These are phyloP conservation scores for Hanseniaspora clermontiae DNA, from an alignment of 805 yeast genomes.

Conservation along the genomic window DNA sequence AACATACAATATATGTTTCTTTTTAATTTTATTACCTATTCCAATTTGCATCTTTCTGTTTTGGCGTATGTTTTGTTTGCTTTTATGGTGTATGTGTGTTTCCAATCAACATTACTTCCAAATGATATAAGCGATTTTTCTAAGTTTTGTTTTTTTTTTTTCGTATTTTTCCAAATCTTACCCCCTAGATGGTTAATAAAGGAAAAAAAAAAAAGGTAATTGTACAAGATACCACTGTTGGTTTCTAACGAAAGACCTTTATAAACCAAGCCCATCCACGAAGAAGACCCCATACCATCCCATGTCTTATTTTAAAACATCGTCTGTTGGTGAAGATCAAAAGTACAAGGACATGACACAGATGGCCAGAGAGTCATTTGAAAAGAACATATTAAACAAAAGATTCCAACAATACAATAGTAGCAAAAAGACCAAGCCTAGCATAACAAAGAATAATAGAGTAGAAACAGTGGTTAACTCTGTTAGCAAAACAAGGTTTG, in stretches of 20 bases:
- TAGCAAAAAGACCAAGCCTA: not conserved
- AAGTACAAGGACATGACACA: conserved; percentile 9
- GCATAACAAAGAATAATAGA: not conserved
- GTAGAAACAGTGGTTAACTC: not conserved
- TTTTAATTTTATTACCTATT: not conserved
- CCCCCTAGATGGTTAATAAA: not conserved
- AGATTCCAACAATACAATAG: not conserved
- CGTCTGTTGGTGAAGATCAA: not conserved
- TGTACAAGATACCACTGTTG: no score
- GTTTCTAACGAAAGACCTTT: no score
- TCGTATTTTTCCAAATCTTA: not conserved
- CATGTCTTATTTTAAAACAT: not conserved
- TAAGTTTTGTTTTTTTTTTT: not conserved
- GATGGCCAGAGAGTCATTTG: conserved; percentile 11
- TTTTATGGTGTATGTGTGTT: no score
- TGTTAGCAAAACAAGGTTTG: not conserved
- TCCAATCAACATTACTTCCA: no score
- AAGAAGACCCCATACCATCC: no score
- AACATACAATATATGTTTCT: conserved; percentile 2
- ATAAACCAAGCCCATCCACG: no score
- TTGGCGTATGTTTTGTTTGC: no score
- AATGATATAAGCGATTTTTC: not conserved
- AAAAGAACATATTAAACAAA: conserved; percentile 2
- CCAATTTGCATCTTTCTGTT: not conserved
- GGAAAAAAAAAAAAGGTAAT: not conserved